A percentile compares a stretch with the other conserved stretches of the same genome.
These are phyloP conservation scores for Cladosporium sp. DNA, from an alignment of 2,329 filamentous ascomycete genomes.

Conservation along the genomic window DNA sequence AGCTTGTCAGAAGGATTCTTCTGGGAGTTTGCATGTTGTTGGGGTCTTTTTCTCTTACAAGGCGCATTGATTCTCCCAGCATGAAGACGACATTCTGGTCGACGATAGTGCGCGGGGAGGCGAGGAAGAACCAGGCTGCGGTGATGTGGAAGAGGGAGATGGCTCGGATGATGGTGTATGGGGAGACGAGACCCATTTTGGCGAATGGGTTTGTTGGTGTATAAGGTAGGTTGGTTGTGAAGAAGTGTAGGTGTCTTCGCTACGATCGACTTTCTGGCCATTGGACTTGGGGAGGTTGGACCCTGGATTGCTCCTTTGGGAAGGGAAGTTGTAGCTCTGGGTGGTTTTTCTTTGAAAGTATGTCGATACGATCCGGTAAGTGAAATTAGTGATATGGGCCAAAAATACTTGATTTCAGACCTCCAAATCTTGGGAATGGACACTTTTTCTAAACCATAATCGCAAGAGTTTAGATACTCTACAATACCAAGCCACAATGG, in stretches of 20 bases:
- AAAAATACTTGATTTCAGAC: too few species aligned
- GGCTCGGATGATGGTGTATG: conserved; percentile 73
- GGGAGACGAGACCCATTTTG: conserved; percentile 74
- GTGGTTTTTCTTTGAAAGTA: not conserved
- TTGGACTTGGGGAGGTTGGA: too few species aligned
- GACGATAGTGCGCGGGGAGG: conserved; percentile 64
- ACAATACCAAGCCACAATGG: too few species aligned
- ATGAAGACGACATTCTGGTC: conserved; percentile 78
- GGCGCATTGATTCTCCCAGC: conserved; percentile 75
- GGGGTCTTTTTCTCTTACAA: conserved; percentile 52
- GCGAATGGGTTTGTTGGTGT: not conserved
- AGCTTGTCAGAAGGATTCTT: not conserved
- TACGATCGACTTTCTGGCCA: too few species aligned
- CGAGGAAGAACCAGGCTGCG: conserved; percentile 77
- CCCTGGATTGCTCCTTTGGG: too few species aligned
- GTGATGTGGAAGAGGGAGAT: conserved; percentile 81
- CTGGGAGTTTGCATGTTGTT: not conserved
- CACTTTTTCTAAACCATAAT: too few species aligned
- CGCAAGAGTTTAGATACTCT: too few species aligned
- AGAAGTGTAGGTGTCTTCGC: not conserved
- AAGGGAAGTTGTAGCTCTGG: not conserved
- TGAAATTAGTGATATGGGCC: too few species aligned
- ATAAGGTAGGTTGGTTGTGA: not conserved
- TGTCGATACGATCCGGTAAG: too few species aligned
- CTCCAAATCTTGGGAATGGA: too few species aligned